Evolutionary conservation across 1,284 basidiomycete genomes (phyloP), one percentile per base, ranked within the genome.

Genomic region (Wallemia mellicola): DNA sequence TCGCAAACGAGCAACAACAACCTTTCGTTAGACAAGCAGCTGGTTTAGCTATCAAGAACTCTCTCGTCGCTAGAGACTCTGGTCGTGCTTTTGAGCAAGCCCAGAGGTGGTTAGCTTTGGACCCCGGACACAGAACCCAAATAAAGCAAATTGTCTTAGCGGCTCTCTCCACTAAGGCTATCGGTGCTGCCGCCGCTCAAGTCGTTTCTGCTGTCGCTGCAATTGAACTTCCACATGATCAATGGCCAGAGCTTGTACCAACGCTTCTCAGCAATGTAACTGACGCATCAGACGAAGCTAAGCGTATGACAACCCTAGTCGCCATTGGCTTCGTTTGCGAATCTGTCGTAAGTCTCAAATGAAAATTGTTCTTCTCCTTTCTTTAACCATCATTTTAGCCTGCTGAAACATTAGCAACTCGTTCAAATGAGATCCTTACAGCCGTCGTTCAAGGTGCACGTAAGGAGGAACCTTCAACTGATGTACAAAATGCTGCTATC

Each of bases 271-370:
- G 83, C 60, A 89, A 92, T 67, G 81, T 94, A 64, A 82, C 83
- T 68, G 81, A 82, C 67, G 74, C 77, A 61, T 73, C 76, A 59
- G 91, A 88, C 71, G 73, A 78, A 17, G 81, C 81, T 64, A 73
- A 96, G 66, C 79, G 81, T 67, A 83, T 95, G 64, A 79, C 88
- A 19, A 89, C 92, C 19, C 75, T 98, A 27, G 88, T 94, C 72
- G 80, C 91, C 26, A 88, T 98, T 71, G 92, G 92, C 60, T 96
- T 83, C 73, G 88, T 95, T 68, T 98, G 92, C 73, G 94, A 98
- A 73, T 76, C 80, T 58, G 86, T 96, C 72, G 88, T 92, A 66
- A 68, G 88, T 80, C 30, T 24, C 22, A 19, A n/a, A n/a, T n/a
- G n/a, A n/a, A n/a, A n/a, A n/a, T n/a, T n/a, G n/a, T n/a, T 24